These are phyloP conservation scores for Aleurites moluccanus DNA, from an alignment of 441 rosid species.

Conservation along the genomic window DNA sequence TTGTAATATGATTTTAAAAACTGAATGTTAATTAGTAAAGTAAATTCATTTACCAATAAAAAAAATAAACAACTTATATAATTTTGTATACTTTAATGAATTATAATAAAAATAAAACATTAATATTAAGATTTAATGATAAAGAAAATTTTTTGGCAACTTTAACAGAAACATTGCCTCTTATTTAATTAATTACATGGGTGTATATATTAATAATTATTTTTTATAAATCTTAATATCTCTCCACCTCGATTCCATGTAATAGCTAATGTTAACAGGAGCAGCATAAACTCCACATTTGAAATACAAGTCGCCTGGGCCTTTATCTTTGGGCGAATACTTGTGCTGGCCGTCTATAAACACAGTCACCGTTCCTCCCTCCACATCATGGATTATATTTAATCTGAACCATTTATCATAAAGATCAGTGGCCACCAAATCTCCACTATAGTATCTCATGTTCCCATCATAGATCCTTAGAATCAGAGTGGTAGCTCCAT, in stretches of 20 bases:
- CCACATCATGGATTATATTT: conserved; percentile 39
- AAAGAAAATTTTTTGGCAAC: too few relatives aligned
- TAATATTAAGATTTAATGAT: too few relatives aligned
- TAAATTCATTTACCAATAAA: too few relatives aligned
- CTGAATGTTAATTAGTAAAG: too few relatives aligned
- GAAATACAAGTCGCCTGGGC: conserved; percentile 31
- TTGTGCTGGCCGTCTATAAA: conserved; percentile 25
- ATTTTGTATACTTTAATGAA: too few relatives aligned
- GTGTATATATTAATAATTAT: too few relatives aligned
- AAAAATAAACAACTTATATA: too few relatives aligned
- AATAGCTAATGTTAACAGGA: conserved; percentile 32
- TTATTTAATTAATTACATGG: too few relatives aligned
- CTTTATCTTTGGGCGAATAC: conserved; percentile 24
- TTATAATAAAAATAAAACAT: too few relatives aligned
- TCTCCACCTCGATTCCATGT: conserved; percentile 43
- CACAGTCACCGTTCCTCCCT: conserved; percentile 19
- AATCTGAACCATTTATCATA: conserved; percentile 38
- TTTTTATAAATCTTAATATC: conserved; percentile 27
- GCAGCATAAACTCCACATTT: conserved; percentile 42
- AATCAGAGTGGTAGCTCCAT: conserved; percentile 32
- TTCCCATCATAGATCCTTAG: conserved; percentile 35
- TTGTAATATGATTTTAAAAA: too few relatives aligned
- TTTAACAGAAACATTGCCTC: too few relatives aligned
- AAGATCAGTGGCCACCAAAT: conserved; percentile 18
- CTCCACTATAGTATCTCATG: conserved; percentile 21